Percentiles rank a stretch among this genome's conserved stretches.
Evolutionary conservation across 2,329 filamentous ascomycete genomes (phyloP).

Genomic region (Orbilia ellipsospora): DNA sequence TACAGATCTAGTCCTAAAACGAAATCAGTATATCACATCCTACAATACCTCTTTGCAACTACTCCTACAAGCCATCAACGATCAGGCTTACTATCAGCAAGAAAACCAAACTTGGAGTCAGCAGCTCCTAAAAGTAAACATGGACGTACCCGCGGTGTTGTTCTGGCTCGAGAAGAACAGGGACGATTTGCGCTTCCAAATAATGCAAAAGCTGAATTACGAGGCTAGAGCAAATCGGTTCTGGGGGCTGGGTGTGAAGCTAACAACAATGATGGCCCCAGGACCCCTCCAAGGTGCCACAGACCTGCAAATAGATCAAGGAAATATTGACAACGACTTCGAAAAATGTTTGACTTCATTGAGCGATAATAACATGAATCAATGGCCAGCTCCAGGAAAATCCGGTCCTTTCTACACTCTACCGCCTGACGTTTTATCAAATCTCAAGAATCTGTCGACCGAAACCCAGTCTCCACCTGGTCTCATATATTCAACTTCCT

Average conservation of each 20-base stretch:
- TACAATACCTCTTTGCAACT: neutral
- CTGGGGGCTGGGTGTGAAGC: neutral
- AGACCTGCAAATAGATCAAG: no score
- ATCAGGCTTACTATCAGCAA: neutral
- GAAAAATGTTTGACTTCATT: neutral
- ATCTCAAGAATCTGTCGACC: neutral
- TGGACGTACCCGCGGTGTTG: neutral
- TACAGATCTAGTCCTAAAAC: neutral
- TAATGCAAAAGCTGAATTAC: neutral
- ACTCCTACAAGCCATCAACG: neutral
- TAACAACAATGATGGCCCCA: neutral
- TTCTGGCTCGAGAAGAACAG: neutral
- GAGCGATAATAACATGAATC: slow-evolving; percentile 5
- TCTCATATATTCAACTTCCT: slow-evolving; percentile 6
- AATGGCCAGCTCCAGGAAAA: neutral
- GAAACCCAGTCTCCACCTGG: neutral
- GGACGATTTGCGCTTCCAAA: neutral
- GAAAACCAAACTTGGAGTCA: neutral
- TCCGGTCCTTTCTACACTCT: neutral
- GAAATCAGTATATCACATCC: neutral
- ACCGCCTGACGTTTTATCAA: neutral
- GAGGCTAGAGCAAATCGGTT: neutral
- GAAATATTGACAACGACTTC: no score
- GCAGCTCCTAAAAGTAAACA: neutral
- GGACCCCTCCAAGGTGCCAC: no score